These are phyloP conservation scores for Apiotrichum laibachii DNA, from an alignment of 1,284 basidiomycete species.

Conservation along the genomic window DNA sequence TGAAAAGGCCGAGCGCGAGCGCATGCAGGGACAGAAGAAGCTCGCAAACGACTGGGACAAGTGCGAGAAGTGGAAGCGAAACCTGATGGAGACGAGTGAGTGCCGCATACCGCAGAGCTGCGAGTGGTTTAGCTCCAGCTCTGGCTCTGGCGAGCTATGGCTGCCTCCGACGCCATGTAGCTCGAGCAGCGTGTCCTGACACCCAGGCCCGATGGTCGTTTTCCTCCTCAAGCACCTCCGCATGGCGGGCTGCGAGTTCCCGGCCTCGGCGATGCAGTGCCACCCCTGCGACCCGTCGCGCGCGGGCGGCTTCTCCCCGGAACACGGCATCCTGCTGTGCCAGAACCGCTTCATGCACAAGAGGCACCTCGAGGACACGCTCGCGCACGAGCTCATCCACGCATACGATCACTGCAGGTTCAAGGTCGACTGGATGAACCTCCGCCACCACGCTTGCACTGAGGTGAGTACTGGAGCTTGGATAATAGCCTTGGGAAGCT, in stretches of 20 bases:
- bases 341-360: conserved; percentile 77
- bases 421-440: conserved; percentile 84
- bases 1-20: conserved; percentile 29
- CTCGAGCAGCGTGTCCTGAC: background rate
- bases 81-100: conserved; percentile 53
- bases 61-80: conserved; percentile 54
- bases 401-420: conserved; percentile 94
- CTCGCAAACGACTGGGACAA: conserved; percentile 51
- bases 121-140: background rate
- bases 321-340: conserved; percentile 75
- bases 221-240: conserved; percentile 84
- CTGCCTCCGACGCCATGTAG: no score
- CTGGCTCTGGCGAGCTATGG: no score
- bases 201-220: conserved; percentile 71
- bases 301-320: conserved; percentile 78
- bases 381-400: conserved; percentile 93
- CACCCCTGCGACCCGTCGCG: conserved; percentile 70
- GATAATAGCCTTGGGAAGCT: no score
- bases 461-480: conserved; percentile 62
- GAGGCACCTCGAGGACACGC: conserved; percentile 85
- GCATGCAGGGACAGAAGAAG: conserved; percentile 18
- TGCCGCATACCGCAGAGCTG: background rate
- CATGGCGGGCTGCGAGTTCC: conserved; percentile 65
- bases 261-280: conserved; percentile 70
- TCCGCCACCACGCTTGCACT: conserved; percentile 91